Conservation (phyloP, 2,329 filamentous ascomycete genomes). For the Penicillium sp. region DNA sequence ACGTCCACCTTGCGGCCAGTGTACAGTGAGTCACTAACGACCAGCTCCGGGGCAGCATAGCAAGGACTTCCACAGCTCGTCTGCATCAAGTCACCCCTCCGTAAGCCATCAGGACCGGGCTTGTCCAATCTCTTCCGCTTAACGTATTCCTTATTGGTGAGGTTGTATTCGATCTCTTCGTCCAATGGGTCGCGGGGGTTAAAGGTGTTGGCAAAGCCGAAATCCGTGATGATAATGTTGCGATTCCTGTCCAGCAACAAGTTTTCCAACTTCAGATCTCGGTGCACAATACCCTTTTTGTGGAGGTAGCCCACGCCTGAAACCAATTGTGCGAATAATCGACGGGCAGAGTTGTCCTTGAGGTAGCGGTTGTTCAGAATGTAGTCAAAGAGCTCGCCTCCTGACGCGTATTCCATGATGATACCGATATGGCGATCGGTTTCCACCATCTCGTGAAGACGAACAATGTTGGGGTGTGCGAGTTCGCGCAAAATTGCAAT, state of each 20-base stretch:
- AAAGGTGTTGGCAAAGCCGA: constrained; percentile 98
- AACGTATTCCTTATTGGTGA: constrained; percentile 82
- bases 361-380: constrained; percentile 95
- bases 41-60: constrained; percentile 92
- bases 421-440: constrained; percentile 97
- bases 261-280: constrained; percentile 95
- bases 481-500: constrained; percentile 84
- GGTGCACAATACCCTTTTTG: constrained; percentile 97
- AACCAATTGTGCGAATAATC: constrained; percentile 89
- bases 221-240: constrained; percentile 99
- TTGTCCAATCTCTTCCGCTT: constrained; percentile 81
- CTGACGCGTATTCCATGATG: constrained; percentile 95
- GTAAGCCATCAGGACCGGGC: constrained; percentile 65
- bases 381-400: constrained; percentile 96
- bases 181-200: constrained; percentile 79
- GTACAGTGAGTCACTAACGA: constrained; percentile 95
- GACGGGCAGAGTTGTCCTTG: constrained; percentile 84
- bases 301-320: constrained; percentile 96
- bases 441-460: constrained; percentile 96
- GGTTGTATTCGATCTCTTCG: constrained; percentile 82
- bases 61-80: constrained; percentile 98
- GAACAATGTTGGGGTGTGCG: constrained; percentile 94
- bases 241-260: constrained; percentile 89
- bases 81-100: constrained; percentile 94
- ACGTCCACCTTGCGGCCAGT: constrained; percentile 97